Conservation (phyloP, 352 stramenopile species). For the Phytophthora chlamydospora region DNA sequence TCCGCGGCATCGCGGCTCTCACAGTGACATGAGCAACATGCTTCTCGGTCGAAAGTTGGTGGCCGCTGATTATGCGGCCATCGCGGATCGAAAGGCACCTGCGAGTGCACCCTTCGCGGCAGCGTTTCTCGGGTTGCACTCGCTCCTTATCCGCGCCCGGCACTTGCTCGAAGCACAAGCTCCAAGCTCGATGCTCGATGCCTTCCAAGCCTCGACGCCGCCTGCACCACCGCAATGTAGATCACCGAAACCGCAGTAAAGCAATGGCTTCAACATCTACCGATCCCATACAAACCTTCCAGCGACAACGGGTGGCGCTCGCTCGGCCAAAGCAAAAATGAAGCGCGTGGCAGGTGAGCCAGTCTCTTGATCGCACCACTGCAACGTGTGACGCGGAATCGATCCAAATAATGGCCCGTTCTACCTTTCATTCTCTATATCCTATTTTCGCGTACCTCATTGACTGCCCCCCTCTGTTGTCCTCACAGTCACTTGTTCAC, state of each 20-base stretch:
- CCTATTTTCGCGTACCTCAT: background rate
- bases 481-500: too few relatives aligned
- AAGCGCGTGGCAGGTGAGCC: background rate
- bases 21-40: too few relatives aligned
- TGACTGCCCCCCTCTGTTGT: background rate
- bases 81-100: too few relatives aligned
- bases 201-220: background rate
- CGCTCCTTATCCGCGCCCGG: background rate
- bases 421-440: constrained; percentile 6
- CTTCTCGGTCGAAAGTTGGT: too few relatives aligned
- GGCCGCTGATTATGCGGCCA: too few relatives aligned
- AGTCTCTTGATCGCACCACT: constrained; percentile 13
- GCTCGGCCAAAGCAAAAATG: background rate
- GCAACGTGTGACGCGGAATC: constrained; percentile 3
- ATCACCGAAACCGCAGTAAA: constrained; percentile 25
- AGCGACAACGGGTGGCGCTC: background rate
- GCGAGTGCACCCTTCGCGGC: too few relatives aligned
- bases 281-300: too few relatives aligned
- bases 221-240: constrained; percentile 21
- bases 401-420: constrained; percentile 11
- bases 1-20: too few relatives aligned
- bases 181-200: background rate
- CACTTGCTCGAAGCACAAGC: background rate
- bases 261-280: constrained; percentile 10
- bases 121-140: too few relatives aligned